Evolutionary conservation across 2,329 filamentous ascomycete genomes (phyloP).

Genomic region (Cordyceps pruinosa): DNA sequence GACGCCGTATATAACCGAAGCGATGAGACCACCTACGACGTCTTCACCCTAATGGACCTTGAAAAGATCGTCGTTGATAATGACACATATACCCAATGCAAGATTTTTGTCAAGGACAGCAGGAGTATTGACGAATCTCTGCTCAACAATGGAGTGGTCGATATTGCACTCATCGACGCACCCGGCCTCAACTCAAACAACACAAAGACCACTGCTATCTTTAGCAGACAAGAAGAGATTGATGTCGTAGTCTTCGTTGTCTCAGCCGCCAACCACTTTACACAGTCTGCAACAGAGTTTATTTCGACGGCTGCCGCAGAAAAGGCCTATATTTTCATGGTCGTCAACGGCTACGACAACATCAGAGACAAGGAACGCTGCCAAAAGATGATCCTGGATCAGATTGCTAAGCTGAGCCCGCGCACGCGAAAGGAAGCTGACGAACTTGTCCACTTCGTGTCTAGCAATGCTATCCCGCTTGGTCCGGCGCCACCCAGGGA

Average conservation of each 20-base stretch:
- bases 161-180: constrained; percentile 95
- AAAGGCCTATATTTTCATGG: constrained; percentile 98
- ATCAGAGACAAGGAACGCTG: constrained; percentile 89
- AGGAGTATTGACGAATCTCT: constrained; percentile 86
- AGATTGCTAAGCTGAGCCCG: constrained; percentile 81
- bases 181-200: constrained; percentile 94
- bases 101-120: constrained; percentile 90
- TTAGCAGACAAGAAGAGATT: constrained; percentile 95
- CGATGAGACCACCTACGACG: constrained; percentile 90
- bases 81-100: constrained; percentile 85
- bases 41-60: constrained; percentile 68
- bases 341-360: constrained; percentile 94
- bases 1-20: constrained; percentile 74
- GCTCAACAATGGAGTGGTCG: constrained; percentile 94
- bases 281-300: constrained; percentile 94
- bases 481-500: constrained; percentile 50
- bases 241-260: constrained; percentile 98
- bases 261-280: constrained; percentile 96
- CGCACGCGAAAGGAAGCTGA: constrained; percentile 86
- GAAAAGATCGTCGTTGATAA: constrained; percentile 90
- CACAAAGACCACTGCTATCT: constrained; percentile 93
- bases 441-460: constrained; percentile 95
- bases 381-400: constrained; percentile 86
- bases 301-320: constrained; percentile 92
- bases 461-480: constrained; percentile 87